Evolutionary conservation across 352 stramenopile species (phyloP).

Genomic region (Pythium pectinolyticum): DNA sequence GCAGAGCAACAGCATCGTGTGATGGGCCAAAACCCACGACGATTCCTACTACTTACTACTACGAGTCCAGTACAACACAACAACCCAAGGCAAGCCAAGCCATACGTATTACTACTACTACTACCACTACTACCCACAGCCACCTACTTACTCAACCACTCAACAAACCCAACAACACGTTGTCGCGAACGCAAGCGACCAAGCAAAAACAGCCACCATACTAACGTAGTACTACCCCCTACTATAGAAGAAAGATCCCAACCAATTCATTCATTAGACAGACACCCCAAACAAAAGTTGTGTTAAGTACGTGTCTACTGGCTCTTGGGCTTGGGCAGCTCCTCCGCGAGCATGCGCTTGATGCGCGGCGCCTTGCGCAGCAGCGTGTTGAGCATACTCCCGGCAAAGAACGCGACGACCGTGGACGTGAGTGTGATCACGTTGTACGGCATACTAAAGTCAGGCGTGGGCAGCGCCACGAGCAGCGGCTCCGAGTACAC

Average conservation of each 20-base stretch:
- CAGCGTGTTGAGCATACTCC: constrained; percentile 82
- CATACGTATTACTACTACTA: too few relatives aligned
- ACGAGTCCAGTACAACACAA: neutral
- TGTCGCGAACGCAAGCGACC: too few relatives aligned
- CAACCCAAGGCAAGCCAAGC: too few relatives aligned
- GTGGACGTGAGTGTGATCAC: constrained; percentile 90
- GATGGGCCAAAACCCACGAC: neutral
- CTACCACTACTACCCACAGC: too few relatives aligned
- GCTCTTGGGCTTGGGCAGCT: constrained; percentile 3
- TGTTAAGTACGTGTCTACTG: neutral
- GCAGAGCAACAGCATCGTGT: constrained; percentile 27
- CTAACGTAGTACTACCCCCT: too few relatives aligned
- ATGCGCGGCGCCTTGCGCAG: constrained; percentile 69
- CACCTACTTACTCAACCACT: too few relatives aligned
- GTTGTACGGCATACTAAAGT: constrained; percentile 92
- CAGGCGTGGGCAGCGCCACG: constrained; percentile 76
- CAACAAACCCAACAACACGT: too few relatives aligned
- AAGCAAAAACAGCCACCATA: too few relatives aligned
- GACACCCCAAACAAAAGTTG: too few relatives aligned
- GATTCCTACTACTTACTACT: neutral
- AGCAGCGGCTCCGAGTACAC: constrained; percentile 83
- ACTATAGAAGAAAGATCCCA: too few relatives aligned
- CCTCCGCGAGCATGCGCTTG: constrained; percentile 58
- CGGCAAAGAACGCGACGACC: constrained; percentile 84
- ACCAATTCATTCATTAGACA: too few relatives aligned